Evolutionary conservation across 2,329 filamentous ascomycete species (phyloP), one percentile per base, ranked within the genome.

Genomic region (Aspergillus bombycis): DNA sequence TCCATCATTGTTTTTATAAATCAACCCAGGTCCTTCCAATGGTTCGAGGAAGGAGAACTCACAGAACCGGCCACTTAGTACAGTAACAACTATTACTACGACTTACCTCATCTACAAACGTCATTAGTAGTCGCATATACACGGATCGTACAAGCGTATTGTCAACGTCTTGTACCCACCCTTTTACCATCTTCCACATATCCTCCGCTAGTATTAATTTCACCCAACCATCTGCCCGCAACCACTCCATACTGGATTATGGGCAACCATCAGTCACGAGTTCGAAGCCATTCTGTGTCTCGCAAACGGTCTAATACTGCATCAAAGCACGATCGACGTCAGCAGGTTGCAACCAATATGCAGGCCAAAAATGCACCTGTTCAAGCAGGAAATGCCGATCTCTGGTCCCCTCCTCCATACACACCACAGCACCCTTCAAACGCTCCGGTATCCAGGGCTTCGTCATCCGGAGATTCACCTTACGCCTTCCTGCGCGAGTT

Each of bases 401-500:
- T 60, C 19, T 70, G 69, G 67, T 61, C 67, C 28, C 69, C 69
- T 16, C 69, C 69, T 23, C 67, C 68, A 9, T 69, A 70, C 52
- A 58, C 41, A 21, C 41, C 23, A 36, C 23, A 52, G 58, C 56
- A 41, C 36, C 48, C 60, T 60, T 76, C 77, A 12, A 75, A 52
- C 4, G 4, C 75, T 43, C 73, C 72, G 26, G 66, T 72, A 54
- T 63, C 63, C 56, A 66, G 71, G 54, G n/a, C 54, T 12, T 43
- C 34, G 36, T 46, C 56, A 21, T 28, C 26, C 2, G 59, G 41
- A 11, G 89, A 93, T 68, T 89, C 93, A 70, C 86, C 84, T 2
- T 95, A 92, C 74, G 85, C 88, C 2, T 96, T 96, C 74, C 87
- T 98, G 6, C 76, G 80, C 48, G 84, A 84, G 19, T 97, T 97